A percentile compares a stretch with the other conserved stretches of the same genome.
These are phyloP conservation scores for Thermochaetoides thermophila DNA, from an alignment of 495 filamentous ascomycete species.

Conservation along the genomic window DNA sequence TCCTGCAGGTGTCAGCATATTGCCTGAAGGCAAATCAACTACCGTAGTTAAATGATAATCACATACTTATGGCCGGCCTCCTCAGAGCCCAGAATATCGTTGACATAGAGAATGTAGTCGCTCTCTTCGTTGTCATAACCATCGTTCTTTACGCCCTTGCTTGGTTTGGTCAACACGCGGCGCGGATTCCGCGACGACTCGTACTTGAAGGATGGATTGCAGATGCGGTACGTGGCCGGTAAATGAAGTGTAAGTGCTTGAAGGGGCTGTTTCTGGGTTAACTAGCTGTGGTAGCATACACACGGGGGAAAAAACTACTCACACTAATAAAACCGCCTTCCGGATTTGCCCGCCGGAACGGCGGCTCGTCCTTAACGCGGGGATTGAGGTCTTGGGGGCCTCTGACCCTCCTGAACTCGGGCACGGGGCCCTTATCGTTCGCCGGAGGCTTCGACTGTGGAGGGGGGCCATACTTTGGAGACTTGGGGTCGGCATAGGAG, in stretches of 20 bases:
- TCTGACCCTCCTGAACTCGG: conserved; percentile 69
- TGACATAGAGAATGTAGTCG: conserved; percentile 98
- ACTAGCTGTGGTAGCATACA: neutral
- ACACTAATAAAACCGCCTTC: conserved; percentile 99
- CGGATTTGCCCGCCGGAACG: conserved; percentile 85
- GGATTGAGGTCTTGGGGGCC: conserved; percentile 62
- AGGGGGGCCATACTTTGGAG: conserved; percentile 43
- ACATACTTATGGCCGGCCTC: conserved; percentile 91
- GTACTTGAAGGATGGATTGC: conserved; percentile 97
- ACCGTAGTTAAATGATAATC: neutral
- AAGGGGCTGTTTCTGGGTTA: conserved; percentile 49
- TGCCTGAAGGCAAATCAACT: conserved; percentile 15
- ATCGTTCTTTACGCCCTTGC: conserved; percentile 97
- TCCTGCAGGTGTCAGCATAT: conserved; percentile 52
- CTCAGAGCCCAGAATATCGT: conserved; percentile 95
- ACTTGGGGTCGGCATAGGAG: conserved; percentile 61
- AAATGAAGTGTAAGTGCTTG: conserved; percentile 92
- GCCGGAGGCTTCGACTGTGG: conserved; percentile 29
- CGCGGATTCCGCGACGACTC: conserved; percentile 97
- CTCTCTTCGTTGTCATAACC: conserved; percentile 98
- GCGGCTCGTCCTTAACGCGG: conserved; percentile 70
- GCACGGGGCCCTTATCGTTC: conserved; percentile 56
- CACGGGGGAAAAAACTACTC: conserved; percentile 23
- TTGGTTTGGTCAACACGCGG: conserved; percentile 95
- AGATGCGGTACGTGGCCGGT: conserved; percentile 92